Base-by-base conservation (phyloP, 108 stramenopile genomes). In the Pseudonitzschia multiseries region DNA sequence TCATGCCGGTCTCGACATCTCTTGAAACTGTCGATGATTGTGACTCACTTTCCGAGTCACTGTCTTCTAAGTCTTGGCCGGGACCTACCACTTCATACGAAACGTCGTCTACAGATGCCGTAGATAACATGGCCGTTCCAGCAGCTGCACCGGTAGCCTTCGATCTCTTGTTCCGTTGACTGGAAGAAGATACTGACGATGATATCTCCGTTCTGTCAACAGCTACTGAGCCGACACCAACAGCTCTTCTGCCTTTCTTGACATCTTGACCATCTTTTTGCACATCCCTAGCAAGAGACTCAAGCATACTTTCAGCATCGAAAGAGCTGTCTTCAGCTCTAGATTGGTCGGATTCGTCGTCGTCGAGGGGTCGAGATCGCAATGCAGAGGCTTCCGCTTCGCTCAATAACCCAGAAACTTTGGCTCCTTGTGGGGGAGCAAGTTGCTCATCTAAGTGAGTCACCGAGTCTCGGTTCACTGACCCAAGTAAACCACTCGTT, bases 261-360 rank as follows among this genome's bases (percentile, higher is more conserved):
- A n/a, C n/a, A 36, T 36, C 36, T 2, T 36, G 4, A 6, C 36
- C 36, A 36, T 36, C 36, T 36, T 6, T 36, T 36, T 36, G 36
- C 36, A 36, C 36, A 36, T 71, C 77, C 50, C 60, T 77, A 8
- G 70, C 65, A 29, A 71, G 63, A 4, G 70, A 71, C 31, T 71
- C 77, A 14, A 77, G 33, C 31, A 71, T 50, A 48, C 77, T 77
- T 41, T 71, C 77, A 14, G 77, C 77, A 57, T 77, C 77, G 40
- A 77, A 77, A 32, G 70, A 71, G 44, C 77, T 77, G 22, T 71
- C 77, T n/a, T 65, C 77, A 14, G n/a, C 46, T 12, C 54, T 44
- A 2, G 63, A 57, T 51, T 65, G 22, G 26, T 77, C 63, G 2
- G 62, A 48, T 27, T 46, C 44, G 9, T 33, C 33, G 1, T 65